Percentiles rank a stretch among this genome's conserved stretches.
These are phyloP conservation scores for Ogataea naganishii DNA, from an alignment of 805 yeast genomes.

Conservation along the genomic window DNA sequence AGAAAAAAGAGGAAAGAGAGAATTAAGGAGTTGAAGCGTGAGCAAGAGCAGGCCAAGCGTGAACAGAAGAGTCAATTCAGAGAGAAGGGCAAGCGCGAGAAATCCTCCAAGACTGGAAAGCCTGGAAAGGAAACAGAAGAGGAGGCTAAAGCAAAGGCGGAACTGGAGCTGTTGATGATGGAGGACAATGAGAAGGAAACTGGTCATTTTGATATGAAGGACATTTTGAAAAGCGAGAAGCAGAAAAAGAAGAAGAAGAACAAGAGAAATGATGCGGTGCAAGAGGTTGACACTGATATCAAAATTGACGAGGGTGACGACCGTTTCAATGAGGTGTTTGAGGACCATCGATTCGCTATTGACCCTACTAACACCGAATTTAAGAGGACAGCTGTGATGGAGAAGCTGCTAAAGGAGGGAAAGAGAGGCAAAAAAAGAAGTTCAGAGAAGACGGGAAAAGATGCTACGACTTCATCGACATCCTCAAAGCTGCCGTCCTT, in stretches of 20 bases:
- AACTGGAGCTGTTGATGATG: constrained; percentile 66
- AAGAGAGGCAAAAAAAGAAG: constrained; percentile 13
- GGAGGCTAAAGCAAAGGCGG: constrained; percentile 47
- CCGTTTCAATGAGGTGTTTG: constrained; percentile 77
- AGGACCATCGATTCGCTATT: constrained; percentile 84
- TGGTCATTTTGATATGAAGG: constrained; percentile 72
- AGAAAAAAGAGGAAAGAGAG: constrained; percentile 76
- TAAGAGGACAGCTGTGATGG: constrained; percentile 83
- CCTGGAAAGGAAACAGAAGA: constrained; percentile 20
- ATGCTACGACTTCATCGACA: constrained; percentile 3
- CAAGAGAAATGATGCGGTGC: constrained; percentile 37
- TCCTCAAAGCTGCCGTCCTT: constrained; percentile 17
- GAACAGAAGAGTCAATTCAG: constrained; percentile 22
- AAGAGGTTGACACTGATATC: constrained; percentile 32
- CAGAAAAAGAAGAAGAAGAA: constrained; percentile 41
- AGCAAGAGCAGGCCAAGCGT: constrained; percentile 42
- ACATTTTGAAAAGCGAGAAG: constrained; percentile 67
- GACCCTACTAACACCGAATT: constrained; percentile 91
- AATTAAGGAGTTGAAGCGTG: constrained; percentile 49
- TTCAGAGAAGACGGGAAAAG: constrained; percentile 3
- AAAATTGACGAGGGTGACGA: constrained; percentile 71
- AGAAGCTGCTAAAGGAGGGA: constrained; percentile 69
- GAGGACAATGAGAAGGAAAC: constrained; percentile 45
- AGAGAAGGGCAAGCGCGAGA: constrained; percentile 14
- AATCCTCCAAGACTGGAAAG: constrained; percentile 17